Conservation (phyloP, 768 basidiomycete species). For the Pisolithus albus region DNA sequence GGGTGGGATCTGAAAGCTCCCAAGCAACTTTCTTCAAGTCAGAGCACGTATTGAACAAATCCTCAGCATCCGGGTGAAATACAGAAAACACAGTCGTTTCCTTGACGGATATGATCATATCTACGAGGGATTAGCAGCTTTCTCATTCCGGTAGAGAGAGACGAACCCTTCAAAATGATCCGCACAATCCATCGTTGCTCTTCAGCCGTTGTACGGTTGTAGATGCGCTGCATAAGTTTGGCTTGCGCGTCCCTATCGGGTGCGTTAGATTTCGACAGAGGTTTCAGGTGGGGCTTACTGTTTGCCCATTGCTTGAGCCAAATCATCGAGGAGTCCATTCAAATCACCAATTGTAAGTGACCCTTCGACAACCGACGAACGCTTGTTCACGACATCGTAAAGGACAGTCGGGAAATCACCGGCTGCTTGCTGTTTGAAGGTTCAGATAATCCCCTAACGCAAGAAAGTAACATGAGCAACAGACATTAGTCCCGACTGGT, state of each 20-base stretch:
- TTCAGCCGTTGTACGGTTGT: conserved; percentile 71
- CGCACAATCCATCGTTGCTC: conserved; percentile 97
- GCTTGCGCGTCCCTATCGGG: conserved; percentile 60
- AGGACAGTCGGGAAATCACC: conserved; percentile 88
- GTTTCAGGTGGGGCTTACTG: conserved; percentile 40
- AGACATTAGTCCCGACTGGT: conserved; percentile 60
- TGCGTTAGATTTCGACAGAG: conserved; percentile 3
- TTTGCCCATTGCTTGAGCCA: conserved; percentile 67
- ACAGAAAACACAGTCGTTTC: conserved; percentile 89
- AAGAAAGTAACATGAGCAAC: conserved; percentile 16
- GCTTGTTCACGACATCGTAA: conserved; percentile 79
- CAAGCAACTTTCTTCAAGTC: conserved; percentile 92
- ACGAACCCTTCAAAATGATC: conserved; percentile 85
- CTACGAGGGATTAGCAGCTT: conserved; percentile 33
- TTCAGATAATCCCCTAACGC: background rate
- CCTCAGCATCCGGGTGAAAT: conserved; percentile 92
- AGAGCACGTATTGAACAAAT: conserved; percentile 93
- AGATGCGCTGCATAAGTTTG: conserved; percentile 67
- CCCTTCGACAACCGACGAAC: conserved; percentile 73
- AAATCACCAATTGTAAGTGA: conserved; percentile 75
- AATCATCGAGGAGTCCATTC: conserved; percentile 73
- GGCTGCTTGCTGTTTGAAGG: conserved; percentile 47
- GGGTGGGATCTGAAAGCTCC: conserved; percentile 73
- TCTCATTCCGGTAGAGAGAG: background rate
- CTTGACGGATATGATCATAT: conserved; percentile 88